Base-by-base conservation (phyloP, 768 basidiomycete genomes). In the Pleurotus ostreatus region DNA sequence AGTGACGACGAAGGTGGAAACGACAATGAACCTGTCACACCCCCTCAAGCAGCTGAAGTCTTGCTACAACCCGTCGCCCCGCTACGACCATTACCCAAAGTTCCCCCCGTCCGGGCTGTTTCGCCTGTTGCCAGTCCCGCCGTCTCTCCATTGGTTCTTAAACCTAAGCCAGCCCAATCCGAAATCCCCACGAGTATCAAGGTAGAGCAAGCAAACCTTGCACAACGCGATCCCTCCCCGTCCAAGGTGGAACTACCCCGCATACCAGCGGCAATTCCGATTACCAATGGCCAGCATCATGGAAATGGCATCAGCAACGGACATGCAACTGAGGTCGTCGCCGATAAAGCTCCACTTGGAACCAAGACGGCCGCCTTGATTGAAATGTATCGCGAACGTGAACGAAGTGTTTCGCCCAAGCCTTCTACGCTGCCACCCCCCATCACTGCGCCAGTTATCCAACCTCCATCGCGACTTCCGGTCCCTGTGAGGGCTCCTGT, bases 381-480 rank as follows among this genome's bases (percentile, higher is more conserved):
- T 61, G 89, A 92, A 68, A 88, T 93, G 88, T 93, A 91, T 62
- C 82, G 89, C 49, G 86, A 92, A 71, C 73, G 72, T 22, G 88
- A 84, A 74, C 82, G 78, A 62, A 80, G 75, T 55, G 55, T 70
- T 61, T 59, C 66, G n/a, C 59, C 67, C 2, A 67, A 70, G 13
- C 64, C 70, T 20, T 34, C 30, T 34, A 34, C 30, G 11, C 30
- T 34, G 11, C 37, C 40, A 9, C 25, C 57, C 13, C 61, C 63
- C 9, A 55, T 60, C 15, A 49, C 69, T 4, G 52, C 57, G 43
- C 64, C 70, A 7, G 54, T 62, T 11, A 46, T 62, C 13, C 55
- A 63, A 15, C 63, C 71, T 7, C 70, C 75, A 16, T 75, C 77
- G 12, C 68, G 73, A 54, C 68, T 75, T 43, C 78, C 78, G 22